Evolutionary conservation across 805 yeast genomes (phyloP), one percentile per base, ranked within the genome.

Genomic region (Komagataella pseudopastoris): DNA sequence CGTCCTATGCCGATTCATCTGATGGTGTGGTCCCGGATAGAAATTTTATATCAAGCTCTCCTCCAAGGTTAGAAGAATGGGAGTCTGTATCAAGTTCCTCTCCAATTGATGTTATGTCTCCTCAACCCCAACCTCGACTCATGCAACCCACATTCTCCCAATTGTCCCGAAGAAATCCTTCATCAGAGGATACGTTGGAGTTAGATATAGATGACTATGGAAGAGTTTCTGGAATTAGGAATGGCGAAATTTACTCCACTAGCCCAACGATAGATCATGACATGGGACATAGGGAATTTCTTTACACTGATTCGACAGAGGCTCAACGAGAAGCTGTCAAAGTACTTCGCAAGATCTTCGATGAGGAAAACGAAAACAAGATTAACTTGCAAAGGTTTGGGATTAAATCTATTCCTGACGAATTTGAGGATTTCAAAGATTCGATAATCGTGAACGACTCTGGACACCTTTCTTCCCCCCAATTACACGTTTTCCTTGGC

Each of bases 341-440:
- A 3, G 60, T 69, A 3, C 71, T 80, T 14, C 63, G 73, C 10
- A 60, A 64, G 3, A 66, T 76, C 2, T 77, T 81, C 54, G 39
- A 30, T 30, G 84, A 78, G 54, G 70, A 74, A 46, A 70, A 71
- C 5, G 55, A 60, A 6, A 68, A 77, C 1, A 65, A 59, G n/a
- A 65, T 81, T 2, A 63, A 71, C 51, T 57, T 81, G 23, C 83
- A 79, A 50, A 63, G 71, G 14, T 59, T 78, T 62, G 71, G 69
- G 0, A 62, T 81, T 45, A 66, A 64, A 8, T 71, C 71, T 5
- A 60, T 81, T 3, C 85, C 87, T 1, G 79, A 76, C 50, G 83
- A 79, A 55, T 69, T 81, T 24, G 72, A 72, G 50, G 87, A 81
- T 59, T 64, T 81, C 55, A 71, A 77, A 56, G 71, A 79, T 51